These are phyloP conservation scores for Aspergillus persii DNA, from an alignment of 2,329 filamentous ascomycete species.

Conservation along the genomic window DNA sequence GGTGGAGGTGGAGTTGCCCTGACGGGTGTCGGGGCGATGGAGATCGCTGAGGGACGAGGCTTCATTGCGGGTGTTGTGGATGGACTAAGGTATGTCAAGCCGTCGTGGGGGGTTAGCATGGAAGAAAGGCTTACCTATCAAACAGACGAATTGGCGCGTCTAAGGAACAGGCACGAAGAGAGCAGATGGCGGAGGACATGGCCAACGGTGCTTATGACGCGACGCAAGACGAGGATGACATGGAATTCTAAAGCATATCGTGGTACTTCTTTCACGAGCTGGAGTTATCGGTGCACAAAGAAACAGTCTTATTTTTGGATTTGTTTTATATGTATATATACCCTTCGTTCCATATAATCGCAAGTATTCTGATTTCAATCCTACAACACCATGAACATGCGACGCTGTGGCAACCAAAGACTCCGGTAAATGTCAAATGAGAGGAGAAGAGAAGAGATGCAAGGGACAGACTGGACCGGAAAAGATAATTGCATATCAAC, in stretches of 20 bases:
- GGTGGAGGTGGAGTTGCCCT: constrained; percentile 66
- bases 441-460: background rate
- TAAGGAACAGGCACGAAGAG: constrained; percentile 71
- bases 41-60: constrained; percentile 79
- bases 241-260: constrained; percentile 43
- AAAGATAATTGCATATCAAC: constrained; percentile 2
- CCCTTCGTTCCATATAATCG: constrained; percentile 26
- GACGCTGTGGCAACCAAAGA: constrained; percentile 19
- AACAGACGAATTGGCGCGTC: constrained; percentile 73
- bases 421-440: constrained; percentile 1
- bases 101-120: background rate
- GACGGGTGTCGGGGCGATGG: constrained; percentile 87
- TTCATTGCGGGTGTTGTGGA: constrained; percentile 87
- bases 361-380: constrained; percentile 27
- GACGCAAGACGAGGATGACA: constrained; percentile 56
- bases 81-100: constrained; percentile 59
- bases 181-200: constrained; percentile 69
- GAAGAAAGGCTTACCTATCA: background rate
- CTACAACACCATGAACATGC: constrained; percentile 35
- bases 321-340: constrained; percentile 29
- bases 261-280: background rate
- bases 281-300: constrained; percentile 1
- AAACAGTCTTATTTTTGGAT: background rate
- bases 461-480: background rate
- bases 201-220: constrained; percentile 51